Base-by-base conservation (phyloP, 805 yeast species). In the Torulaspora gathmanii region DNA sequence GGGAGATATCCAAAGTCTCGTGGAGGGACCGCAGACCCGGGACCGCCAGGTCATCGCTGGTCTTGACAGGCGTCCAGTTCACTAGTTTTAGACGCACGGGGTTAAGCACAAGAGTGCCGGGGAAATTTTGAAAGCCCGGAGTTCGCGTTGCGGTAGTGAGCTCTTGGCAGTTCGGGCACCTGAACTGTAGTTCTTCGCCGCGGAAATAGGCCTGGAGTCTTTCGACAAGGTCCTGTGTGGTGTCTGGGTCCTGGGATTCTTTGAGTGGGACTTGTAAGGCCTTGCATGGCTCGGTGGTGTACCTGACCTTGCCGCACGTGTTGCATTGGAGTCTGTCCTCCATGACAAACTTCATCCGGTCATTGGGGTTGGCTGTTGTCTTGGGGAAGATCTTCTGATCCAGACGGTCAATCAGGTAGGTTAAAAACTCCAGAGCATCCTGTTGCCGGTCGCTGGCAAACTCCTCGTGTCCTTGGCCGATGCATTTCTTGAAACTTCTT, bases 391-490 rank as follows among this genome's bases (percentile, higher is more conserved):
- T 67, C 39, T 70, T 63, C 4, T 63, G 61, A 50, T 84, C 90
- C 22, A 89, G 63, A 50, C 78, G 74, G 45, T 82, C 84, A 23
- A 82, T 58, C 7, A 91, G 64, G 60, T 80, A 84, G 4, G 78
- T 66, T 65, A 89, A 76, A 60, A 89, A 93, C 63, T 93, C 99
- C 70, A 82, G 85, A 0, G 98, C 93, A 69, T 93, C 99, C 64
- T 93, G 99, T 61, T 93, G 99, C 54, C 81, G 79, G 74, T 82
- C 86, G 0, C 95, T 82, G 36, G 82, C 73, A 56, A 93, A 93
- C 58, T 93, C 99, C 13, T 72, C 72, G 63, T 93, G 95, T 29
- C 79, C 78, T 40, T 75, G 75, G 3, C 96, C 96, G 42, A 93
- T 71, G 20, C 88, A 68, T 7, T 78, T 70, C 62, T 91, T 91